These are phyloP conservation scores for Plasmodium yoelii DNA, from an alignment of 169 alveolate species.

Conservation along the genomic window DNA sequence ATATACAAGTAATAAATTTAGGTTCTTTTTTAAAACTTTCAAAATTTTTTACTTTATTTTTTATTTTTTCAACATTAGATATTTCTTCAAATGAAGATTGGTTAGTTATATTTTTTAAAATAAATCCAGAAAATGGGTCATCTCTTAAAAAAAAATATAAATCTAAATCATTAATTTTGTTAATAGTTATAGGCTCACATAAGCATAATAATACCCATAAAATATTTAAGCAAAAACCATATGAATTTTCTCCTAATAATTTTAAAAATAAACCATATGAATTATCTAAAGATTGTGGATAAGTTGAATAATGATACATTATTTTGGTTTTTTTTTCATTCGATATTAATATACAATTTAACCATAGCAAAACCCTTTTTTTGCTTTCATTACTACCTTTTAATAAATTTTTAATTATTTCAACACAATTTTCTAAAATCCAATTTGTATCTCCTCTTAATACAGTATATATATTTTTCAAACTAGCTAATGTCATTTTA, in stretches of 20 bases:
- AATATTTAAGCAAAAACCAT: slow-evolving; percentile 81
- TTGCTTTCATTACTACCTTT: slow-evolving; percentile 77
- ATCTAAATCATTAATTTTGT: slow-evolving; percentile 77
- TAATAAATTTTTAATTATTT: slow-evolving; percentile 73
- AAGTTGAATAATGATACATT: slow-evolving; percentile 62
- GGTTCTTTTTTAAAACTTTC: slow-evolving; percentile 78
- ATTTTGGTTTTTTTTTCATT: slow-evolving; percentile 79
- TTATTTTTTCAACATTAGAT: slow-evolving; percentile 70
- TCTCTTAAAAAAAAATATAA: slow-evolving; percentile 72
- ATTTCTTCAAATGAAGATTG: slow-evolving; percentile 45
- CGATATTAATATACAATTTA: slow-evolving; percentile 76
- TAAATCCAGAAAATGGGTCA: slow-evolving; percentile 51
- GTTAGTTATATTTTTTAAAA: slow-evolving; percentile 29
- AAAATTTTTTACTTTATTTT: slow-evolving; percentile 41
- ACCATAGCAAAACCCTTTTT: slow-evolving; percentile 77
- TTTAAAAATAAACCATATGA: slow-evolving; percentile 63
- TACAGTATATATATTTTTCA: slow-evolving; percentile 39
- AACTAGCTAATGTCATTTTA: slow-evolving; percentile 57
- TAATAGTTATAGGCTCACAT: slow-evolving; percentile 79
- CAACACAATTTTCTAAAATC: slow-evolving; percentile 78
- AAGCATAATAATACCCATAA: slow-evolving; percentile 82
- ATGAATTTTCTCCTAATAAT: slow-evolving; percentile 81
- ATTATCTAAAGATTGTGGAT: slow-evolving; percentile 72
- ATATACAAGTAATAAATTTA: slow-evolving; percentile 88
- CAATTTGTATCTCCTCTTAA: slow-evolving; percentile 77